Base-by-base conservation (phyloP, 306 rosid genomes). In the Lathyrus sativus region DNA sequence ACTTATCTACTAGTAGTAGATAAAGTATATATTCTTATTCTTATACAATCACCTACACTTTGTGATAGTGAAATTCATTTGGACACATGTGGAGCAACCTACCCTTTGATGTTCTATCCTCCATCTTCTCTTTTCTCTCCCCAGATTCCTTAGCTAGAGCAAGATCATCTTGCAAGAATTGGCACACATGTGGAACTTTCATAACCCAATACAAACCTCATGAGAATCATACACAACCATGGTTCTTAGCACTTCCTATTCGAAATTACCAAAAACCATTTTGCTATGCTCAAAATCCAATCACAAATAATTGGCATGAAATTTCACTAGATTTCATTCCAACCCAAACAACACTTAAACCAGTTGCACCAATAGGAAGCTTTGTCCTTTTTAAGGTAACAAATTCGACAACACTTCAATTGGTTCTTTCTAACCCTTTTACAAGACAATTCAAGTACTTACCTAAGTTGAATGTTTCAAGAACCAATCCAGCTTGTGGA, bases 401-500 rank as follows among this genome's bases (percentile, higher is more conserved):
- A 7, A 76, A 65, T 67, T 77, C 77, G 1, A 80, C 81, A 1
- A 28, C 45, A 11, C 85, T 86, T 17, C 79, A 80, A 38, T 39
- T 92, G 31, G 73, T 72, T 22, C 29, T 85, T 3, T 84, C 91
- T 65, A 92, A 89, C 49, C 96, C 95, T 9, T 92, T 89, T 29
- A 81, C 95, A 0, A 69, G 65, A 41, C 87, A 86, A 43, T 80
- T 83, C 45, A 82, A 76, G 54, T 51, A 35, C 58, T 87, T 92
- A 11, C 92, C 92, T 1, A 38, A 0, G 38, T 63, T 88, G 12
- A 79, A 70, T 62, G 60, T 72, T 31, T 24, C 84, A 61, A 84
- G 98, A 48, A 84, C 89, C 65, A 92, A 89, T 58, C 96, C 91
- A 0, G 95, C 89, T 1, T 74, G 83, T 11, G 92, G 96, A 12